Percentiles rank a stretch among this genome's conserved stretches.
These are phyloP conservation scores for Lasiodiplodia citricola DNA, from an alignment of 2,329 filamentous ascomycete genomes.

Conservation along the genomic window DNA sequence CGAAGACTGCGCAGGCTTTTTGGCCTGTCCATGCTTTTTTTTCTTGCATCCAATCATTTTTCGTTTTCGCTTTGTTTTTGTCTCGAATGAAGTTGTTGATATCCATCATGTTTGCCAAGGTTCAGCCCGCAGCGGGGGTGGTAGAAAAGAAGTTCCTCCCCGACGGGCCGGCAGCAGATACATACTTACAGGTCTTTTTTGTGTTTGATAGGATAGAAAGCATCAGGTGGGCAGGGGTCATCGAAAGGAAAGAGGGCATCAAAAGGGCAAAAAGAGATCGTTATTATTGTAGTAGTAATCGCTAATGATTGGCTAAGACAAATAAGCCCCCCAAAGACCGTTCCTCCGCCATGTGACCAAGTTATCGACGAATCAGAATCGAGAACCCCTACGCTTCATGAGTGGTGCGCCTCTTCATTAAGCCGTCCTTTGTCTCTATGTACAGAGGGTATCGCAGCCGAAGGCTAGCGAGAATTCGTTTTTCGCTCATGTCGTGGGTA, in stretches of 20 bases:
- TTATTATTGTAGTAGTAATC: slow-evolving; percentile 15
- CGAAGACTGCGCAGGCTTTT: neutral
- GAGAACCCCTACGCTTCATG: neutral
- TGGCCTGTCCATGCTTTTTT: neutral
- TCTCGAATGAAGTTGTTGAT: slow-evolving; percentile 2
- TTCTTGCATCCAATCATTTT: neutral
- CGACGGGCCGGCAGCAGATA: neutral
- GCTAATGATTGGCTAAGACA: slow-evolving; percentile 20
- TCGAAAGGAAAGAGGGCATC: neutral
- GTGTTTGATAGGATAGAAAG: slow-evolving; percentile 4
- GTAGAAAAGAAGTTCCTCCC: neutral
- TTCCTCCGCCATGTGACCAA: neutral
- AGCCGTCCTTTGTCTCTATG: neutral
- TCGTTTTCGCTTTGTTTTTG: neutral
- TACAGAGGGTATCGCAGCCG: neutral
- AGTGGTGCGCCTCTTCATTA: neutral
- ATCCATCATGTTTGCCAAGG: neutral
- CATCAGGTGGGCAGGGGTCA: neutral
- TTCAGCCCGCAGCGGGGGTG: neutral
- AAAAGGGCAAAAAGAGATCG: neutral
- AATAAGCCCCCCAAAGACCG: neutral
- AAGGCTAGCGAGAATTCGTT: too few relatives aligned
- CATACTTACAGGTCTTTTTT: neutral
- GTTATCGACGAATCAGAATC: neutral
- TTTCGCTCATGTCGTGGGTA: too few relatives aligned